Conservation (phyloP, 768 basidiomycete genomes). For the Lentinula raphanica region DNA sequence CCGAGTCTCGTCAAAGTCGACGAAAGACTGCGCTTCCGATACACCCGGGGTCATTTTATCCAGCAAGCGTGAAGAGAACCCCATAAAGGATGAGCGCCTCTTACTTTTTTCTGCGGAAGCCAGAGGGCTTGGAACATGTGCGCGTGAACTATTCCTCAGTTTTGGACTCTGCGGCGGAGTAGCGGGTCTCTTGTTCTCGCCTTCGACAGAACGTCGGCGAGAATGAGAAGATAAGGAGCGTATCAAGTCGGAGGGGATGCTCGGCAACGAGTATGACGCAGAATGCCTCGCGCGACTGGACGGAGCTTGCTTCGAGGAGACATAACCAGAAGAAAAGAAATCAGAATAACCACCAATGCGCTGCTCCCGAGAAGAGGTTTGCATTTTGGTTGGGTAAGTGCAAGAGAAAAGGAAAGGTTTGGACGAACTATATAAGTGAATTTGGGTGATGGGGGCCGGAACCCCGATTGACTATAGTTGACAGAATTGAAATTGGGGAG, state of each 20-base stretch:
- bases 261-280: neutral
- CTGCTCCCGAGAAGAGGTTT: neutral
- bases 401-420: neutral
- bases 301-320: neutral
- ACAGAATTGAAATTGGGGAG: neutral
- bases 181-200: neutral
- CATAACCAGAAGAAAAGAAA: constrained; percentile 8
- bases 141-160: neutral
- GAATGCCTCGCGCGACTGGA: neutral
- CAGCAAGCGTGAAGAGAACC: constrained; percentile 3
- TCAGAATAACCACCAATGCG: constrained; percentile 8
- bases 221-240: neutral
- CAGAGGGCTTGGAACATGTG: neutral
- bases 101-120: neutral
- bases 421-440: neutral
- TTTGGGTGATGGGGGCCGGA: neutral
- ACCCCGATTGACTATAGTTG: neutral
- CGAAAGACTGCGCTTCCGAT: constrained; percentile 1
- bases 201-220: neutral
- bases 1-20: constrained; percentile 3
- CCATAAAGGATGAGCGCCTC: constrained; percentile 5
- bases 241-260: neutral
- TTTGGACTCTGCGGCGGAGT: neutral
- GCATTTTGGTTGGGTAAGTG: neutral
- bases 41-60: neutral